Evolutionary conservation across 371 early-diverging fungal genomes (phyloP).

Genomic region (Lichtheimia hyalospora): DNA sequence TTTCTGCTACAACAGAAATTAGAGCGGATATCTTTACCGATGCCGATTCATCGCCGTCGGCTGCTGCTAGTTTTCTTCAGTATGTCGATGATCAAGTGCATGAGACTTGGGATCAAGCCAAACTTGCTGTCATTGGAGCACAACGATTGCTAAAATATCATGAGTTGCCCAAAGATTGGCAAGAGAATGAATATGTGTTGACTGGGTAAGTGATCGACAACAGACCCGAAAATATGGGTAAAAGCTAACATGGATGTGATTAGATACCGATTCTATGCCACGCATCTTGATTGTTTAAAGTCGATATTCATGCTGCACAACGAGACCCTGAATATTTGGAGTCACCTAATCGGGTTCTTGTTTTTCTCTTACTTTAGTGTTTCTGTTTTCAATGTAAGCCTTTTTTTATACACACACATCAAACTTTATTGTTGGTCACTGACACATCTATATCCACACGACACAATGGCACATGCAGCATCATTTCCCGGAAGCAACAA

Average conservation of each 20-base stretch:
- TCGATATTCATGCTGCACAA: slow-evolving; percentile 70
- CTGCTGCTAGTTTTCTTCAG: slow-evolving; percentile 22
- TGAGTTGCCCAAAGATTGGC: slow-evolving; percentile 66
- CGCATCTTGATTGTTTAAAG: slow-evolving; percentile 52
- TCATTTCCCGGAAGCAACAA: slow-evolving; percentile 51
- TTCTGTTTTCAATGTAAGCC: slow-evolving; percentile 52
- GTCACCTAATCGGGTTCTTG: slow-evolving; percentile 65
- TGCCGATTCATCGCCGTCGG: neutral
- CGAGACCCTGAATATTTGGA: slow-evolving; percentile 75
- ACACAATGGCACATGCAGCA: slow-evolving; percentile 17
- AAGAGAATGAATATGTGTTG: slow-evolving; percentile 67
- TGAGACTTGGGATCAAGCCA: slow-evolving; percentile 54
- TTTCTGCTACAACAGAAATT: slow-evolving; percentile 1
- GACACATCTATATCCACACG: too few species aligned
- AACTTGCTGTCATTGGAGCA: slow-evolving; percentile 57
- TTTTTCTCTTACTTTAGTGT: slow-evolving; percentile 54
- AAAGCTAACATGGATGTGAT: neutral
- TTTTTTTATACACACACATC: too few species aligned
- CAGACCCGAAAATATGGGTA: too few species aligned
- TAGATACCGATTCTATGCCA: slow-evolving; percentile 60
- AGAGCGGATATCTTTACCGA: neutral
- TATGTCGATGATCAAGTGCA: slow-evolving; percentile 44
- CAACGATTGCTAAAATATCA: slow-evolving; percentile 59
- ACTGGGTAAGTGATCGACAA: slow-evolving; percentile 39
- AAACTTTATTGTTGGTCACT: too few species aligned